phyloP scores from a whole-genome alignment of 1,284 basidiomycete species.

The Puccinia triticina region DNA sequence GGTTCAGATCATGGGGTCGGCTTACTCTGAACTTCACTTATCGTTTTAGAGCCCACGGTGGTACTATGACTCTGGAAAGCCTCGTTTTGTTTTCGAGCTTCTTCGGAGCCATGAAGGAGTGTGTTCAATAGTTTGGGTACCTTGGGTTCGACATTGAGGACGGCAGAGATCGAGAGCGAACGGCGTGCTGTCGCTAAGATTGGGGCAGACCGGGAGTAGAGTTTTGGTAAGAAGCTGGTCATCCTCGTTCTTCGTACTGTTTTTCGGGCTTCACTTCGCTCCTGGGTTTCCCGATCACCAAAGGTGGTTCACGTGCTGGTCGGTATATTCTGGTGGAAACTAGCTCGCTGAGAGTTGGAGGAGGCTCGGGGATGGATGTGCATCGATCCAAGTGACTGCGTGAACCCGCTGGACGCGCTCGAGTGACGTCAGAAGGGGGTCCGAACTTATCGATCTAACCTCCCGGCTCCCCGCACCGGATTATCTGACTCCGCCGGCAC shows the following conservation, averaged over 20 bases:
- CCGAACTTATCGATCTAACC: too few species aligned
- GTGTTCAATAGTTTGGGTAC: constrained; percentile 37
- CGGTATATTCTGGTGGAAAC: too few species aligned
- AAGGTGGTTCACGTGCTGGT: too few species aligned
- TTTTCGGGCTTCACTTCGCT: neutral
- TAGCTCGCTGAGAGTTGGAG: too few species aligned
- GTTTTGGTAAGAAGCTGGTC: constrained; percentile 4
- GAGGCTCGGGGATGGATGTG: too few species aligned
- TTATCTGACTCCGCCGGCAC: too few species aligned
- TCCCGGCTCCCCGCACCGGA: too few species aligned
- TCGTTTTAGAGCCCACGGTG: constrained; percentile 49
- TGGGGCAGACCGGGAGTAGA: neutral
- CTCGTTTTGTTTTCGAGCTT: constrained; percentile 44
- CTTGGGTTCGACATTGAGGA: constrained; percentile 16
- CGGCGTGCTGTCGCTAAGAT: neutral
- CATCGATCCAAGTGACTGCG: too few species aligned
- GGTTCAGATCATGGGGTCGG: neutral
- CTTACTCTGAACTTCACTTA: constrained; percentile 41
- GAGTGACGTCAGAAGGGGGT: too few species aligned
- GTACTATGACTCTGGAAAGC: constrained; percentile 50
- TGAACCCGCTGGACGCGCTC: too few species aligned
- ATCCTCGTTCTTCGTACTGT: neutral
- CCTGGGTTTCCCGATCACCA: too few species aligned
- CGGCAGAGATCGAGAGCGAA: constrained; percentile 24
- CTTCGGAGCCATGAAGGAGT: constrained; percentile 49